Base-by-base conservation (phyloP, 495 filamentous ascomycete species). In the Trichoderma erinaceum region DNA sequence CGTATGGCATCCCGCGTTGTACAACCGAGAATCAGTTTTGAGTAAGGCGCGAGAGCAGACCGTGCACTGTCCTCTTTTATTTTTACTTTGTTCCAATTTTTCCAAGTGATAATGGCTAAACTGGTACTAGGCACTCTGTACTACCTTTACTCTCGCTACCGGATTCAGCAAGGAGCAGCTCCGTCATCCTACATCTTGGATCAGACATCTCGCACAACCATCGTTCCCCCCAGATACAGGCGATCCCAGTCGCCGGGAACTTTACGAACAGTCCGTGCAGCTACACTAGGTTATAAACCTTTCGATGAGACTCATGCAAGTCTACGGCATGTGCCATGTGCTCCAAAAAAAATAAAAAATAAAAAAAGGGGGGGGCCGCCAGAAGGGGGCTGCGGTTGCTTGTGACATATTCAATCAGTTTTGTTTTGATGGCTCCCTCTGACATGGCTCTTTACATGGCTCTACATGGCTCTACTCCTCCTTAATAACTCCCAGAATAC, bases 231-330 rank as follows among this genome's bases (percentile, higher is more conserved):
- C 56, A 27, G 56, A 12, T 25, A 32, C 56, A 32, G 13, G 56
- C 8, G 56, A 61, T 61, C 56, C 56, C 11, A 10, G 56, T 61
- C 56, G 27, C 16, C 27, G 56, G 56, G 23, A 61, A 61, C 25
- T 61, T 61, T 61, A 32, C 56, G 56, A 61, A 61, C 56, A 21
- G 27, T 13, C 27, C 56, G 56, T 61, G 56, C 56, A 61, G 56
- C 35, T 38, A 11, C 10, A 61, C 56, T 32, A 61, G 52, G 13
- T 32, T 15, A 1, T 7, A 13, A 12, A 8, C 35, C 56, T 32
- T 13, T 32, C 56, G 56, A 61, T 61, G 25, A 61, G 27, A 18
- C 56, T 61, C 56, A 7, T 61, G 56, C 27, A 32, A 61, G 56
- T 32, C 25, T 32, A 21, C 23, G 56, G 25, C 56, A 21, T 52